phyloP scores from a whole-genome alignment of 192 early-diverging fungal species.

The Thamnidium elegans region DNA sequence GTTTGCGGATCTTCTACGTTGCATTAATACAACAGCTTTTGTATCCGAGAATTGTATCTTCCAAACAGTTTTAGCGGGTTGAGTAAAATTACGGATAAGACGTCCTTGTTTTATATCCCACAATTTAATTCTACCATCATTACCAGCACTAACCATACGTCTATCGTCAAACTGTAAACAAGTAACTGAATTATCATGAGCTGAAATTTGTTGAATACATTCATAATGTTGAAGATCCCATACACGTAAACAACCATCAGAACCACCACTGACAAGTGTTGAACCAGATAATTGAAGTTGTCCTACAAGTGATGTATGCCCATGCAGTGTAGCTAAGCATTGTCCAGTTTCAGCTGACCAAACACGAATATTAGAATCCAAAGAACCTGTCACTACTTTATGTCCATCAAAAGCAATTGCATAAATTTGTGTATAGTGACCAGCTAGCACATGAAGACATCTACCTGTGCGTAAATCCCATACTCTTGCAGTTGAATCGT shows the following conservation, averaged over 20 bases:
- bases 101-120: slow-evolving; percentile 90
- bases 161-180: slow-evolving; percentile 93
- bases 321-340: slow-evolving; percentile 77
- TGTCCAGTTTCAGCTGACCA: slow-evolving; percentile 86
- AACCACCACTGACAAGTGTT: slow-evolving; percentile 85
- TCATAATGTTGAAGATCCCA: slow-evolving; percentile 75
- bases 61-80: slow-evolving; percentile 87
- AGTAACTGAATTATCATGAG: slow-evolving; percentile 85
- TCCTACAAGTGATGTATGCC: slow-evolving; percentile 92
- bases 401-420: slow-evolving; percentile 85
- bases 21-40: slow-evolving; percentile 54
- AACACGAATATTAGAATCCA: slow-evolving; percentile 89
- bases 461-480: slow-evolving; percentile 83
- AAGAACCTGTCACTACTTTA: slow-evolving; percentile 83
- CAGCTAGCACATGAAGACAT: slow-evolving; percentile 69
- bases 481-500: slow-evolving; percentile 88
- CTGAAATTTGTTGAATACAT: slow-evolving; percentile 62
- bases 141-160: slow-evolving; percentile 87
- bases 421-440: slow-evolving; percentile 95
- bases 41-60: slow-evolving; percentile 53
- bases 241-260: slow-evolving; percentile 87
- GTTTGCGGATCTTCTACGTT: slow-evolving; percentile 30
- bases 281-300: slow-evolving; percentile 81
- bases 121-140: slow-evolving; percentile 89
- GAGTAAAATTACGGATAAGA: slow-evolving; percentile 78